Conservation (phyloP, 2,329 filamentous ascomycete species). For the Parastagonospora nodorum region DNA sequence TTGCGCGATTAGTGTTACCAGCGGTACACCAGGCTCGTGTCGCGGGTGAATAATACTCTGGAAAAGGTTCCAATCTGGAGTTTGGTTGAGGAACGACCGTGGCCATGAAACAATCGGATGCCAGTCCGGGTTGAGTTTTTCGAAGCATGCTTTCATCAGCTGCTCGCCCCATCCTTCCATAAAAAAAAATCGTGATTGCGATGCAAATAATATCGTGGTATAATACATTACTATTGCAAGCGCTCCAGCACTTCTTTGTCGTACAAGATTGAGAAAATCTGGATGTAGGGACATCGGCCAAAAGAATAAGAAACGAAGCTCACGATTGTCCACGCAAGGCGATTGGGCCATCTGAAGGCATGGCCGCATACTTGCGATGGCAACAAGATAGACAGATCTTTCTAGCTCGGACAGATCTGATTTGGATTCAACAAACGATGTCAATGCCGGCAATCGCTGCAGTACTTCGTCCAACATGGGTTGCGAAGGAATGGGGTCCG, state of each 20-base stretch:
- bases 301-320: conserved; percentile 40
- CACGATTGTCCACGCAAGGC: conserved; percentile 37
- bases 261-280: conserved; percentile 39
- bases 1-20: too few species aligned
- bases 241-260: conserved; percentile 38
- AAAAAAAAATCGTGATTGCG: conserved; percentile 49
- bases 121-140: conserved; percentile 32
- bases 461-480: conserved; percentile 35
- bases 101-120: conserved; percentile 32
- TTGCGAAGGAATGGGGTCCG: conserved; percentile 26
- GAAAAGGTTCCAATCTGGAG: conserved; percentile 9
- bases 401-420: conserved; percentile 21
- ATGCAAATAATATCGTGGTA: conserved; percentile 38
- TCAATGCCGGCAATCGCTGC: conserved; percentile 23
- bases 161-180: conserved; percentile 41
- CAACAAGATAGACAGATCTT: conserved; percentile 17
- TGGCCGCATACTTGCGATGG: conserved; percentile 24
- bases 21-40: background rate
- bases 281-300: conserved; percentile 46
- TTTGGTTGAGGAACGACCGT: conserved; percentile 20
- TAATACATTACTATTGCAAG: conserved; percentile 49
- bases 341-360: conserved; percentile 25
- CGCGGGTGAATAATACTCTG: background rate
- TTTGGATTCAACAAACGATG: conserved; percentile 25
- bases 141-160: conserved; percentile 27